phyloP scores from a whole-genome alignment of 306 rosid species.

The Fragaria ananassa region DNA sequence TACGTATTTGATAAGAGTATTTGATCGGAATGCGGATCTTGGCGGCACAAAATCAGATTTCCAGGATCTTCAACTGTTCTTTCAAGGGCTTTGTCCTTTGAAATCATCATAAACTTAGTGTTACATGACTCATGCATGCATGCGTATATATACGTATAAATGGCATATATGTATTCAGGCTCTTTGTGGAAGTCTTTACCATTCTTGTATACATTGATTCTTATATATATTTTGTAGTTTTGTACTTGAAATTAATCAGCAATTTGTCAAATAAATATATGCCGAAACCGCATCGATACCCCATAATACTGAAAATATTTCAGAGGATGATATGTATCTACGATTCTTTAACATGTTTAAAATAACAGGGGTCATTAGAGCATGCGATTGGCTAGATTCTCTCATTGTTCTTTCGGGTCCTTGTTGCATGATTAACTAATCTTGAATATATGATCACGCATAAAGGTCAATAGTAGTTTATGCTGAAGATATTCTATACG shows the following conservation, averaged over 20 bases:
- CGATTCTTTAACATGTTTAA: conserved; percentile 8
- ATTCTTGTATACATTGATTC: not conserved
- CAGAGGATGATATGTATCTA: not conserved
- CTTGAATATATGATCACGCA: conserved; percentile 12
- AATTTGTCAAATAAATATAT: not conserved
- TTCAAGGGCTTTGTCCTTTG: not conserved
- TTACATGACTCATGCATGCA: not conserved
- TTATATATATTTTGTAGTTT: not conserved
- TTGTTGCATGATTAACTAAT: conserved; percentile 12
- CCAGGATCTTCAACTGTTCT: conserved; percentile 7
- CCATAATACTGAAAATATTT: not conserved
- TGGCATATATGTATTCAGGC: not conserved
- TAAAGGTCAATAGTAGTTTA: conserved; percentile 6
- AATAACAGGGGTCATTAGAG: not conserved
- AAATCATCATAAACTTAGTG: not conserved
- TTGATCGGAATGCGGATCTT: not conserved
- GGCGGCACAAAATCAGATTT: conserved; percentile 8
- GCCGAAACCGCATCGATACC: not conserved
- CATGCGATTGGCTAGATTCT: conserved; percentile 7
- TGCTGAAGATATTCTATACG: not conserved
- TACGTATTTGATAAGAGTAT: not conserved
- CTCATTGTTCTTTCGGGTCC: not conserved
- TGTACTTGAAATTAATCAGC: not conserved
- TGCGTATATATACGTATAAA: not conserved
- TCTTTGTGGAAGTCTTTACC: not conserved